Evolutionary conservation across 441 rosid genomes (phyloP).

Genomic region (Macaranga tanarius): DNA sequence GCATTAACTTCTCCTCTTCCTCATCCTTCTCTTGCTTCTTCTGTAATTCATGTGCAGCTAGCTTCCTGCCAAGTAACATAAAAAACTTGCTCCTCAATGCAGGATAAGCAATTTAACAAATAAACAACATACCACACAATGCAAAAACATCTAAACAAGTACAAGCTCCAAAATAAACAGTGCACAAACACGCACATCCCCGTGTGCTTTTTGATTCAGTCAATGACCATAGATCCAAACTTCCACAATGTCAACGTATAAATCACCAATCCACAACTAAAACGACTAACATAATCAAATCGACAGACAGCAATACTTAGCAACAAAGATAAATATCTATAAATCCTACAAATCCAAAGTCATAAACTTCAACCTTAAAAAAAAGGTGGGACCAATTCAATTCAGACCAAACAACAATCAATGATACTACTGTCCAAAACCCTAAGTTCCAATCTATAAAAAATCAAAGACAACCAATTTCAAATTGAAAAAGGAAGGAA

Average conservation of each 20-base stretch:
- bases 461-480: background rate
- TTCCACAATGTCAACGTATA: background rate
- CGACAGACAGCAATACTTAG: background rate
- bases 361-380: background rate
- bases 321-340: too few relatives aligned
- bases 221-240: background rate
- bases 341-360: background rate
- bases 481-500: background rate
- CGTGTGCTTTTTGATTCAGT: background rate
- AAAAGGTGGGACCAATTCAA: too few relatives aligned
- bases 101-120: background rate
- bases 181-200: background rate
- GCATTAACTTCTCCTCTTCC: slow-evolving; percentile 59
- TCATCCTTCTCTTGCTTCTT: slow-evolving; percentile 79
- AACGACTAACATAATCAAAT: background rate
- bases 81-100: slow-evolving; percentile 15
- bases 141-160: background rate
- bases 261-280: background rate
- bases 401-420: too few relatives aligned
- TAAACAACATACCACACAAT: background rate
- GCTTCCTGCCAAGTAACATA: slow-evolving; percentile 47
- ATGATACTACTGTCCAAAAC: background rate
- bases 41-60: slow-evolving; percentile 68
- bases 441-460: background rate
- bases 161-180: background rate